A percentile compares a stretch with the other conserved stretches of the same genome.
These are phyloP conservation scores for Solanum dulcamara DNA, from an alignment of 257 asterid genomes.

Conservation along the genomic window DNA sequence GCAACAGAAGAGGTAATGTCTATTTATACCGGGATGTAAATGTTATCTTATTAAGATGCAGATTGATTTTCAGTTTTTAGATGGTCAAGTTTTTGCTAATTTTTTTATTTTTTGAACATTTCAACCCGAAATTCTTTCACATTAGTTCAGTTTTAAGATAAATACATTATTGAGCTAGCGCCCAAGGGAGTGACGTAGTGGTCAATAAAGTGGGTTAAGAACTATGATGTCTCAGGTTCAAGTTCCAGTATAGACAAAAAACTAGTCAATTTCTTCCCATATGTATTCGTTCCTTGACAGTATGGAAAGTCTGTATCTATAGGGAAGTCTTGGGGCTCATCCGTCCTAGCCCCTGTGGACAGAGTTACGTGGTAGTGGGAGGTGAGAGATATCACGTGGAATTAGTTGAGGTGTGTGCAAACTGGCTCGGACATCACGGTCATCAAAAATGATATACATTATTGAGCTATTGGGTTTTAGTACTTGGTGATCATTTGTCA, in stretches of 20 bases:
- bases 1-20: conserved; percentile 40
- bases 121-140: neutral
- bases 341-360: neutral
- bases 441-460: neutral
- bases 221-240: neutral
- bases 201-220: neutral
- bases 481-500: neutral
- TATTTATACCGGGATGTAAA: neutral
- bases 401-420: neutral
- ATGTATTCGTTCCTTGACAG: neutral
- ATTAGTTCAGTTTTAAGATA: neutral
- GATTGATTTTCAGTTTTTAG: neutral
- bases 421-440: neutral
- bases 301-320: neutral
- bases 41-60: neutral
- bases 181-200: neutral
- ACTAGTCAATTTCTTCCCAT: neutral
- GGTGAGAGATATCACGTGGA: neutral
- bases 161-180: neutral
- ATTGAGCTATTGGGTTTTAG: neutral
- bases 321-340: neutral
- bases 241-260: neutral
- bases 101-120: neutral
- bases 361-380: neutral
- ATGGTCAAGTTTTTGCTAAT: neutral